Evolutionary conservation across 768 basidiomycete genomes (phyloP).

Genomic region (Hypholoma fasciculare): DNA sequence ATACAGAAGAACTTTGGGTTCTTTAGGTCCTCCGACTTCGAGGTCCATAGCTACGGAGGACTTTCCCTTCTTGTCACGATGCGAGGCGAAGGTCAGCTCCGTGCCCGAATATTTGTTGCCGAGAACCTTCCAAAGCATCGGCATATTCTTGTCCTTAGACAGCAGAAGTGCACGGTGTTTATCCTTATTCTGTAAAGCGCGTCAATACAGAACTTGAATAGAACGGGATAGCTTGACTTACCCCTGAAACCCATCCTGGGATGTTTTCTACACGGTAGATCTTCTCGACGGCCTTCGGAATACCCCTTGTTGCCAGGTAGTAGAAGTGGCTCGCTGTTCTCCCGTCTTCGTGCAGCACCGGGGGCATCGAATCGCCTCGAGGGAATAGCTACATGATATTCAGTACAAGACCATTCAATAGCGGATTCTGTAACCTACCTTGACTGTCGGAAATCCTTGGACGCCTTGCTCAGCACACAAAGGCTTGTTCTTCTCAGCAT

Average conservation of each 20-base stretch:
- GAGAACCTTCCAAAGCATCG: constrained; percentile 79
- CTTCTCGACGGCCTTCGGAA: constrained; percentile 72
- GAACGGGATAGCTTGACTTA: constrained; percentile 28
- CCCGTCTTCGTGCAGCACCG: constrained; percentile 70
- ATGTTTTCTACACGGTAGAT: constrained; percentile 59
- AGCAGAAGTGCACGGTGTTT: constrained; percentile 64
- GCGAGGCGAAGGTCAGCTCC: constrained; percentile 59
- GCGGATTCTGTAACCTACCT: constrained; percentile 41
- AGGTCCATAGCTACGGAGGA: constrained; percentile 60
- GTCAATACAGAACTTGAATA: not conserved
- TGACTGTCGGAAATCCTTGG: constrained; percentile 92
- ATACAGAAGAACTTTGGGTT: constrained; percentile 73
- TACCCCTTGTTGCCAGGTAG: constrained; percentile 71
- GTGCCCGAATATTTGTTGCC: constrained; percentile 66
- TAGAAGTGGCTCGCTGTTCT: constrained; percentile 73
- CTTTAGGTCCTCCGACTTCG: constrained; percentile 51
- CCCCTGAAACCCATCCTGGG: constrained; percentile 67
- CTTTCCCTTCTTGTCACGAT: constrained; percentile 66
- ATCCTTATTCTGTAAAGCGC: constrained; percentile 26
- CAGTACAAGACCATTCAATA: not conserved
- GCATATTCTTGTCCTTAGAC: constrained; percentile 75
- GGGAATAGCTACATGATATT: constrained; percentile 62
- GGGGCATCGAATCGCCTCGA: constrained; percentile 60
- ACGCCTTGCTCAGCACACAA: constrained; percentile 85
- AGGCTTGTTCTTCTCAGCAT: constrained; percentile 75